Percentiles rank a stretch among this genome's conserved stretches.
phyloP scores from a whole-genome alignment of 2,329 filamentous ascomycete genomes.

The Chaetomiaceae sp. region DNA sequence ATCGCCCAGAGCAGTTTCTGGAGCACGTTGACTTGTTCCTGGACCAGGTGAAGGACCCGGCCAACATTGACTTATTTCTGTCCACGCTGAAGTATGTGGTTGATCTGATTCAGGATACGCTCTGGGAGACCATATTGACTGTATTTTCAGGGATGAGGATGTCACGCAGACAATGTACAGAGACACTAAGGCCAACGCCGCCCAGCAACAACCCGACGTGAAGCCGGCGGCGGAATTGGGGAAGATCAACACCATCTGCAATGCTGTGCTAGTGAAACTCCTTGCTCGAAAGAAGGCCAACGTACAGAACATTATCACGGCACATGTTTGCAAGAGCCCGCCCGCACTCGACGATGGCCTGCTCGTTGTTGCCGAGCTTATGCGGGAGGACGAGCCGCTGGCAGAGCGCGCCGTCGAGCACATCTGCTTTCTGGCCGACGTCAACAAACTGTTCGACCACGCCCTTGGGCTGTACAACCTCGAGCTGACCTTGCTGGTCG shows the following conservation, averaged over 20 bases:
- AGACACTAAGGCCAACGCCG: slow-evolving; percentile 59
- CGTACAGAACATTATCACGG: slow-evolving; percentile 89
- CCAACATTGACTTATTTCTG: slow-evolving; percentile 85
- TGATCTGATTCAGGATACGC: background rate
- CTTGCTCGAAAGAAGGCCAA: slow-evolving; percentile 53
- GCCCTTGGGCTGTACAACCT: slow-evolving; percentile 88
- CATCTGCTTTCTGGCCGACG: slow-evolving; percentile 94
- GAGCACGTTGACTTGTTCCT: slow-evolving; percentile 69
- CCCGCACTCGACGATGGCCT: slow-evolving; percentile 85
- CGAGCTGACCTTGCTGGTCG: slow-evolving; percentile 81
- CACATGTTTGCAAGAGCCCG: slow-evolving; percentile 87
- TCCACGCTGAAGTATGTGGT: slow-evolving; percentile 66
- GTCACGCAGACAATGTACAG: slow-evolving; percentile 91
- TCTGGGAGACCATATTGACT: background rate
- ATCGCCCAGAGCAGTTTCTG: slow-evolving; percentile 82
- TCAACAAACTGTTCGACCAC: slow-evolving; percentile 85
- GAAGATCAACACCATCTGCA: slow-evolving; percentile 86
- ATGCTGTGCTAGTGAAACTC: slow-evolving; percentile 70
- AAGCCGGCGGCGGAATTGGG: slow-evolving; percentile 22
- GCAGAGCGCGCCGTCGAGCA: slow-evolving; percentile 90
- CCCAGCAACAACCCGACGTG: slow-evolving; percentile 4
- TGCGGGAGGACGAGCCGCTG: slow-evolving; percentile 60
- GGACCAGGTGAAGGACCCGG: slow-evolving; percentile 72
- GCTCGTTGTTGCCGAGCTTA: slow-evolving; percentile 67
- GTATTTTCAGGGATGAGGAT: slow-evolving; percentile 65